A percentile compares a stretch with the other conserved stretches of the same genome.
Evolutionary conservation across 768 basidiomycete species (phyloP).

Genomic region (Boletus vinaceobasis): DNA sequence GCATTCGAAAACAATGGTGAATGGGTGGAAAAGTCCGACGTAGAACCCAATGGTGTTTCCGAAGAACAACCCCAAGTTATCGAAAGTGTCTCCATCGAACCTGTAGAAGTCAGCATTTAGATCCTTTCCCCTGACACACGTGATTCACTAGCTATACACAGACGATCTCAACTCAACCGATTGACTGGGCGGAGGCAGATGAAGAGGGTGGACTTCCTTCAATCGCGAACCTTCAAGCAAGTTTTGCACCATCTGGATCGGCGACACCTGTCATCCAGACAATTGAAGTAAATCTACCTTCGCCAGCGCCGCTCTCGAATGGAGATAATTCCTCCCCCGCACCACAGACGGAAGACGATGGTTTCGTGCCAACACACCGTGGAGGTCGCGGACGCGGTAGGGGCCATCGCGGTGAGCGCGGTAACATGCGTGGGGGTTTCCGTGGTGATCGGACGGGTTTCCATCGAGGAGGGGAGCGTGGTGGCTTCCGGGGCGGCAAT

Average conservation of each 20-base stretch:
- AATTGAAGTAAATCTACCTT: slow-evolving; percentile 34
- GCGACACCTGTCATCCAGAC: slow-evolving; percentile 50
- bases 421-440: slow-evolving; percentile 39
- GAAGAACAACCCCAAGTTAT: slow-evolving; percentile 16
- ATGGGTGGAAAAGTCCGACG: slow-evolving; percentile 52
- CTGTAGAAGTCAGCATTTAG: slow-evolving; percentile 33
- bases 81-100: slow-evolving; percentile 10
- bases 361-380: slow-evolving; percentile 49
- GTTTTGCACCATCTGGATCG: slow-evolving; percentile 71
- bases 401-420: slow-evolving; percentile 41
- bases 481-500: slow-evolving; percentile 33
- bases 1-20: slow-evolving; percentile 52
- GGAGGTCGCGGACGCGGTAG: slow-evolving; percentile 50
- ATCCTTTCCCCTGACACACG: background rate
- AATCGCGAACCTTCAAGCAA: slow-evolving; percentile 70
- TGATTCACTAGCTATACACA: slow-evolving; percentile 6
- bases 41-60: slow-evolving; percentile 14
- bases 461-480: slow-evolving; percentile 38
- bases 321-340: slow-evolving; percentile 22
- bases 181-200: slow-evolving; percentile 79
- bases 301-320: slow-evolving; percentile 16
- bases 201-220: slow-evolving; percentile 78
- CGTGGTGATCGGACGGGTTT: slow-evolving; percentile 35
- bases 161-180: slow-evolving; percentile 32
- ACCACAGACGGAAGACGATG: slow-evolving; percentile 50